Evolutionary conservation across 2,329 filamentous ascomycete genomes (phyloP).

Genomic region (Alternaria gaisen): DNA sequence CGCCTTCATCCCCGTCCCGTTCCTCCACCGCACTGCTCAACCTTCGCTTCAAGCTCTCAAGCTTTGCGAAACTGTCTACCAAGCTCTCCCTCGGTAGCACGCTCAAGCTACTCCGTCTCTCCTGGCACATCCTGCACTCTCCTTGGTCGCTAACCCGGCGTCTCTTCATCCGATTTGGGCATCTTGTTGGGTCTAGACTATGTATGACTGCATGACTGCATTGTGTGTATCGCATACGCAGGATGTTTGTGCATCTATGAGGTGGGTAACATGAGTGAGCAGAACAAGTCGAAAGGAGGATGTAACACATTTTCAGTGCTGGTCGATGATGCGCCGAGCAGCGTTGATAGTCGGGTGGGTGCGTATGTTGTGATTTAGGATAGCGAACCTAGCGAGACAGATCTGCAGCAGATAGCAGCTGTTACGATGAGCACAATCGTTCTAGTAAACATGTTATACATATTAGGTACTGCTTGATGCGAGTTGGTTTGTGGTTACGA

Average conservation of each 20-base stretch:
- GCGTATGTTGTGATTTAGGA: neutral
- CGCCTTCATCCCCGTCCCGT: neutral
- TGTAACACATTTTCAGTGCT: conserved; percentile 35
- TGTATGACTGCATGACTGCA: conserved; percentile 36
- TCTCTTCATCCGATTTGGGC: conserved; percentile 40
- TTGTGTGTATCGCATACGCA: conserved; percentile 25
- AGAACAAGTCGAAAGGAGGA: conserved; percentile 31
- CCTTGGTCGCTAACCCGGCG: neutral
- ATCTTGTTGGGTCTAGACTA: conserved; percentile 24
- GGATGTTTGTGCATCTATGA: conserved; percentile 21
- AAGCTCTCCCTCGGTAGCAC: conserved; percentile 1
- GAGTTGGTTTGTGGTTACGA: neutral
- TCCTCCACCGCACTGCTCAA: neutral
- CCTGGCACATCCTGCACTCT: conserved; percentile 22
- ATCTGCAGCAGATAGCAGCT: neutral
- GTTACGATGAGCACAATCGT: neutral
- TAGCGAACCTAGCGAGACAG: neutral
- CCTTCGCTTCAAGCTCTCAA: neutral
- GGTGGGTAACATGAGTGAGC: neutral
- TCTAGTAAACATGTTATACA: neutral
- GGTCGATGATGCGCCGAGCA: neutral
- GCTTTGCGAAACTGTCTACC: neutral
- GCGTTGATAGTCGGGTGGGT: neutral
- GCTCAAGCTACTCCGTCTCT: conserved; percentile 30
- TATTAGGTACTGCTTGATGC: neutral